Evolutionary conservation across 106 monocot species (phyloP), one percentile per base, ranked within the genome.

Genomic region (Xerophyta viscosa): DNA sequence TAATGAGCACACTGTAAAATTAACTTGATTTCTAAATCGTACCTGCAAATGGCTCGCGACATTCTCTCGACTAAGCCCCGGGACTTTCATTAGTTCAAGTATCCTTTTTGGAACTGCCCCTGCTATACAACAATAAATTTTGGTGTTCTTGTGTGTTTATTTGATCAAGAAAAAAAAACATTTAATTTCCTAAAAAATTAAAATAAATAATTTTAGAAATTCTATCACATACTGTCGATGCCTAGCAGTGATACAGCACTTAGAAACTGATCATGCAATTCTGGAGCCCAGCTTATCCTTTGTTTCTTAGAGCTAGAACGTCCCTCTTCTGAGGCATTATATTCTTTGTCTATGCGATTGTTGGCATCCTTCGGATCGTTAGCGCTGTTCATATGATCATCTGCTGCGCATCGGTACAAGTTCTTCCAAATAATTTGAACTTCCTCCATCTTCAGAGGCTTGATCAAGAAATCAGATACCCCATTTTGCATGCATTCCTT

Each of bases 381-480:
- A n/a, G n/a, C n/a, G n/a, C n/a, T n/a, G n/a, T n/a, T n/a, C n/a
- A n/a, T n/a, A n/a, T n/a, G n/a, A n/a, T n/a, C n/a, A n/a, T n/a
- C n/a, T n/a, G n/a, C n/a, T n/a, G n/a, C n/a, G n/a, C n/a, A n/a
- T n/a, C n/a, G n/a, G n/a, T n/a, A n/a, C n/a, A n/a, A n/a, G n/a
- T 75, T 63, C 58, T 69, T 57, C 75, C 75, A 75, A 12, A 75
- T 75, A n/a, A 54, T 22, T 46, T n/a, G n/a, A n/a, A n/a, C n/a
- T n/a, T n/a, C n/a, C n/a, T n/a, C n/a, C n/a, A n/a, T n/a, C n/a
- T n/a, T n/a, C n/a, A n/a, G n/a, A n/a, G n/a, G n/a, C n/a, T n/a
- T n/a, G n/a, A n/a, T n/a, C n/a, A n/a, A n/a, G 46, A 52, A 64
- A 42, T 69, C 75, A 25, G 50, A 45, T 30, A 64, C 75, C 0